Base-by-base conservation (phyloP, 495 filamentous ascomycete genomes). In the Neurospora sp. region DNA sequence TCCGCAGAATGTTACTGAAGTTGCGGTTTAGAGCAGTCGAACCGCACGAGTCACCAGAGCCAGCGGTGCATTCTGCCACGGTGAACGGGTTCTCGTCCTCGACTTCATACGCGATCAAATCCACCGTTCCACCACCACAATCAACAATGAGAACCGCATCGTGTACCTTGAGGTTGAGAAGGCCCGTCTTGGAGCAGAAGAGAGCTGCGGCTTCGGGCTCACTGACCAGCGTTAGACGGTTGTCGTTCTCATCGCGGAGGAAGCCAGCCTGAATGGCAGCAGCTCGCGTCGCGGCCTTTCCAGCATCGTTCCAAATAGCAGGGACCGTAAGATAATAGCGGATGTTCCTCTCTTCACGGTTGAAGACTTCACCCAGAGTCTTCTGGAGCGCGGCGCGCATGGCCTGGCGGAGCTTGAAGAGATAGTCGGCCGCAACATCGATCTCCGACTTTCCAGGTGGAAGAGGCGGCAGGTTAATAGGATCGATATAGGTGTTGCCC, bases 401-500 rank as follows among this genome's bases (percentile, higher is more conserved):
- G 9, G 90, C 90, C 80, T 91, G 90, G 77, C 90, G 89, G 35
- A 92, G 85, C 81, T 92, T 91, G 85, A 92, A 92, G 16, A 92
- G 88, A 79, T 92, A 92, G 81, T 92, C 90, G 73, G 90, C 90
- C 18, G 90, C 90, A 41, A 92, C 90, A 80, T 92, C 90, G 80
- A 92, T 91, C 79, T 92, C 90, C 16, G 90, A 92, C 84, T 92
- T 92, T 83, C 90, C 90, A 20, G 90, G 90, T 20, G 90, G 90
- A 69, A 92, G 88, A 41, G 90, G 90, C 16, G 90, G 90, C 72
- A 92, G 85, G 85, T 92, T 92, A 82, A 92, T 92, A 70, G 90
- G 90, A 76, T 92, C 90, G 77, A 92, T 92, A 79, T 92, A 92
- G 6, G 90, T 92, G 84, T 92, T 92, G 73, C 90, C 90, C 27